Percentiles rank a stretch among this genome's conserved stretches.
Evolutionary conservation across 306 rosid species (phyloP).

Genomic region (Prunus mongolica): DNA sequence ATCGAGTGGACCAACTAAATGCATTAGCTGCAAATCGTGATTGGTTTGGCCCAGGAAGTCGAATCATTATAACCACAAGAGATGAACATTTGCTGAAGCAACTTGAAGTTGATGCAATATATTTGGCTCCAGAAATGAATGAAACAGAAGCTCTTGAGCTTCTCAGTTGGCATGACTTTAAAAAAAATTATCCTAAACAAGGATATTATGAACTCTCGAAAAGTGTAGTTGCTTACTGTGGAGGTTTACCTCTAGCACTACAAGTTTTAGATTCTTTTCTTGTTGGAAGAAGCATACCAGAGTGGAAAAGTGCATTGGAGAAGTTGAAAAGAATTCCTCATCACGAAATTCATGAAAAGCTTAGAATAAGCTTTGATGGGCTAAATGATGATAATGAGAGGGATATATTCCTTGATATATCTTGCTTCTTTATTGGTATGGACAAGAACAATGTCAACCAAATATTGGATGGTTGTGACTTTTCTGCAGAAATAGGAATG

Average conservation of each 20-base stretch:
- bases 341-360: no score
- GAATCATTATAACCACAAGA: conserved; percentile 24
- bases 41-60: conserved; percentile 22
- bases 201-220: conserved; percentile 9
- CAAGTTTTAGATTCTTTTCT: conserved; percentile 35
- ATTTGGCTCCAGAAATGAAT: not conserved
- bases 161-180: conserved; percentile 34
- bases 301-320: no score
- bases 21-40: not conserved
- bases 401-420: no score
- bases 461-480: no score
- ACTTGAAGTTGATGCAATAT: not conserved
- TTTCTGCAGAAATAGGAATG: no score
- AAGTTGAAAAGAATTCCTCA: no score
- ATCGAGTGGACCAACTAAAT: not conserved
- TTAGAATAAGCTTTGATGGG: no score
- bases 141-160: conserved; percentile 18
- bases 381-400: no score
- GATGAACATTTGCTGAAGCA: not conserved
- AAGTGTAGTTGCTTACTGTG: conserved; percentile 6
- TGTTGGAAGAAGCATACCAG: not conserved
- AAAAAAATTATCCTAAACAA: not conserved
- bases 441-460: no score
- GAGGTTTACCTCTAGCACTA: conserved; percentile 42
- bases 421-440: no score